phyloP scores from a whole-genome alignment of 129 eudicot genomes.

The Chrysanthemum makinoi region DNA sequence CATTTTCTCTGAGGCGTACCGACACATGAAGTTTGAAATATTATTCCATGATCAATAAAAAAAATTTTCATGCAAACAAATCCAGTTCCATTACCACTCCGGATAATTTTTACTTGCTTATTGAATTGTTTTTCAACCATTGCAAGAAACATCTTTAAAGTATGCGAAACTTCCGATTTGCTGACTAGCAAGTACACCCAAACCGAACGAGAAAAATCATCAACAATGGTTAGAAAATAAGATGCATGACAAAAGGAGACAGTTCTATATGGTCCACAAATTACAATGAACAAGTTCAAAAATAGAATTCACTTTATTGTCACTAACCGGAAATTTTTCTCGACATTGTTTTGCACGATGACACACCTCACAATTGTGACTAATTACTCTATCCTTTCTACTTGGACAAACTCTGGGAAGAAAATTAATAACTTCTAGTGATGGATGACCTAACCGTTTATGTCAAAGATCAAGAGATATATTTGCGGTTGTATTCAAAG shows the following conservation, averaged over 20 bases:
- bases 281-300: slow-evolving; percentile 16
- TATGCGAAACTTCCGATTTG: background rate
- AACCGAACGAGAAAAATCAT: background rate
- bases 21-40: slow-evolving; percentile 7
- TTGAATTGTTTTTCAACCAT: slow-evolving; percentile 13
- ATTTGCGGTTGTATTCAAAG: background rate
- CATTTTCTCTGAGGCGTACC: slow-evolving; percentile 18
- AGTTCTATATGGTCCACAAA: slow-evolving; percentile 2
- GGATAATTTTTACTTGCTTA: background rate
- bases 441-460: slow-evolving; percentile 8
- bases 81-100: background rate
- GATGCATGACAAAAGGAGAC: background rate
- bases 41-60: background rate
- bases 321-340: background rate
- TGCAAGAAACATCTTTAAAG: background rate
- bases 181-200: slow-evolving; percentile 17
- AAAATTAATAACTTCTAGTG: background rate
- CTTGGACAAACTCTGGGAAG: background rate
- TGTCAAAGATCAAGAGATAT: background rate
- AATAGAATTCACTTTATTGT: background rate
- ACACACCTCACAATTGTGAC: background rate
- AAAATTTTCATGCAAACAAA: background rate
- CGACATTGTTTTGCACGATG: slow-evolving; percentile 2
- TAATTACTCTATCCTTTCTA: background rate
- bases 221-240: slow-evolving; percentile 1